Base-by-base conservation (phyloP, 2,329 filamentous ascomycete species). In the Neonectria magnoliae region DNA sequence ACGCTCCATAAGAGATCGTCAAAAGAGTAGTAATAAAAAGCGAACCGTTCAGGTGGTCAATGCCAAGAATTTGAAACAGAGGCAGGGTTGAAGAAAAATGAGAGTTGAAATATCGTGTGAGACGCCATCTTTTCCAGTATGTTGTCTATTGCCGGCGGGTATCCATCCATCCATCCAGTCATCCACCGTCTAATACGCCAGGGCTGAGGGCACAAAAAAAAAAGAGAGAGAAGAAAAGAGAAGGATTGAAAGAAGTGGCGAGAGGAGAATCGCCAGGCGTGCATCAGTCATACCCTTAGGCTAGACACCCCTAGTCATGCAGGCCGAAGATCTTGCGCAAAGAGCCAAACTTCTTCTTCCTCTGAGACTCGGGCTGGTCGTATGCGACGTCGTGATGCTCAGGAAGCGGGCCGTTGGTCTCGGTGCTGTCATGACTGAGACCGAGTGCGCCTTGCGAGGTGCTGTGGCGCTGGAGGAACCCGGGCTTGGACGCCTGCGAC, bases 311-410 rank as follows among this genome's bases (percentile, higher is more conserved):
- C 79, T 80, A 84, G 66, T 84, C 82, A 65, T 84, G 75, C 61
- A 86, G 75, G 45, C 82, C 77, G 78, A 93, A 91, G 76, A 91
- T 90, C 76, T 83, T 87, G 76, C 91, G 87, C 75, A 93, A 77
- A 59, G 82, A 80, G 45, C 85, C 84, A 77, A 93, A 93, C 78
- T 90, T 91, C 84, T 92, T 93, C 81, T 86, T 88, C 80, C 79
- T 84, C 66, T 71, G 76, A 57, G 47, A 65, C 38, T 68, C 65
- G 38, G 60, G 64, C 11, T 53, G 58, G 27, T 66, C 56, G 55
- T 38, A 11, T 50, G 60, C 22, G 9, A 68, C 58, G n/a, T 60
- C 65, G 36, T 62, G 54, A 14, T 63, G 67, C 11, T 61, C 65
- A 22, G 52, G 64, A 45, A 59, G 50, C 20, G 54, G 4, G 20